Percentiles rank a stretch among this genome's conserved stretches.
phyloP scores from a whole-genome alignment of 2,329 filamentous ascomycete genomes.

The Alternaria incomplexa region DNA sequence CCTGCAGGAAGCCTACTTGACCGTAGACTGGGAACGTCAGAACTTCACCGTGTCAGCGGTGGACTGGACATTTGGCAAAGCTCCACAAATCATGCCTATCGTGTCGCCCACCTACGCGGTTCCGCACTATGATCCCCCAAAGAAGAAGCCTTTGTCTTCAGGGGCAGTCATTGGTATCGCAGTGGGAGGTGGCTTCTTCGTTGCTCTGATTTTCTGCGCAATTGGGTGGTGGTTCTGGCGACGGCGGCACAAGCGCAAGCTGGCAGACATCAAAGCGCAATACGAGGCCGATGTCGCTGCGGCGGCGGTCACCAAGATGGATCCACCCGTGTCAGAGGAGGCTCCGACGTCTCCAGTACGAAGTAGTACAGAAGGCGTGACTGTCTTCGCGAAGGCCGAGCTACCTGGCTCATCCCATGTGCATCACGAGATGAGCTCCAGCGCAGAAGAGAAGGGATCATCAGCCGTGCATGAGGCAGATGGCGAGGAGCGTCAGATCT shows the following conservation, averaged over 20 bases:
- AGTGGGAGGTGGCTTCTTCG: constrained; percentile 46
- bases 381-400: constrained; percentile 56
- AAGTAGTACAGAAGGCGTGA: constrained; percentile 29
- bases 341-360: constrained; percentile 27
- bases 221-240: constrained; percentile 46
- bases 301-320: constrained; percentile 28
- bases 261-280: constrained; percentile 30
- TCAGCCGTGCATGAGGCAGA: constrained; percentile 40
- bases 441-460: constrained; percentile 23
- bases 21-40: constrained; percentile 56
- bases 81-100: constrained; percentile 41
- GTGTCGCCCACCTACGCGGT: constrained; percentile 34
- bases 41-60: constrained; percentile 55
- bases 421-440: constrained; percentile 21
- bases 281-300: constrained; percentile 30
- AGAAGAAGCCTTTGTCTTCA: constrained; percentile 22
- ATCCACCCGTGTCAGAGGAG: constrained; percentile 28
- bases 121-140: background rate
- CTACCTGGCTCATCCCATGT: constrained; percentile 43
- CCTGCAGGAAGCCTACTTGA: constrained; percentile 68
- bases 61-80: constrained; percentile 39
- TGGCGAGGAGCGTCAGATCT: constrained; percentile 48
- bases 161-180: constrained; percentile 55
- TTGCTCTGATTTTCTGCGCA: constrained; percentile 38
- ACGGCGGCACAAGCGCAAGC: constrained; percentile 28